Conservation (phyloP, 306 rosid genomes). For the Sicyos edulis region DNA sequence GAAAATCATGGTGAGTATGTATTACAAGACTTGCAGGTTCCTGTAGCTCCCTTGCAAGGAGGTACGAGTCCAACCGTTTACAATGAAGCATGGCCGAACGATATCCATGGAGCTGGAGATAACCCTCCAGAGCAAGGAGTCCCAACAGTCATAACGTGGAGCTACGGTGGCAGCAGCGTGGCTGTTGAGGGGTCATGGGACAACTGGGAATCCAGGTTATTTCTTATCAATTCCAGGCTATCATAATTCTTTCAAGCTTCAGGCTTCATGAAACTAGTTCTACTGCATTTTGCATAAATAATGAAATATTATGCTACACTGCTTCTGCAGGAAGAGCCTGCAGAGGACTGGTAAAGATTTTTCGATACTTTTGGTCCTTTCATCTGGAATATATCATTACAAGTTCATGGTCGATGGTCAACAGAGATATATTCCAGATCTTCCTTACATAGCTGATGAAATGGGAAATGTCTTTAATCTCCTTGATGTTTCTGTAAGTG, state of each 20-base stretch:
- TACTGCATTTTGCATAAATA: background rate
- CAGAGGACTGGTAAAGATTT: slow-evolving; percentile 86
- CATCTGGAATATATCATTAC: slow-evolving; percentile 77
- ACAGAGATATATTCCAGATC: slow-evolving; percentile 66
- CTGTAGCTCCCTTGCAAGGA: slow-evolving; percentile 66
- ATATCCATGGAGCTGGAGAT: slow-evolving; percentile 40
- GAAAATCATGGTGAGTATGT: slow-evolving; percentile 17
- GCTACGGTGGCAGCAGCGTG: slow-evolving; percentile 60
- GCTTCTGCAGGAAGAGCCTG: slow-evolving; percentile 50
- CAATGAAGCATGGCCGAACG: slow-evolving; percentile 49
- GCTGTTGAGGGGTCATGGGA: slow-evolving; percentile 95
- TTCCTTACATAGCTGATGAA: slow-evolving; percentile 65
- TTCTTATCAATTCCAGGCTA: slow-evolving; percentile 18
- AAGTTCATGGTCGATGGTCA: slow-evolving; percentile 80
- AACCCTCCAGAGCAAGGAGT: slow-evolving; percentile 57
- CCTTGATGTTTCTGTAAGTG: slow-evolving; percentile 69
- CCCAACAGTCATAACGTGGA: slow-evolving; percentile 81
- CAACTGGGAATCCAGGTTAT: slow-evolving; percentile 76
- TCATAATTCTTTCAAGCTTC: background rate
- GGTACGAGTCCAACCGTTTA: slow-evolving; percentile 46
- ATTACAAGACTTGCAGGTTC: slow-evolving; percentile 53
- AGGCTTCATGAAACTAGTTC: slow-evolving; percentile 11
- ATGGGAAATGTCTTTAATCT: slow-evolving; percentile 72
- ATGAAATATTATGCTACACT: background rate
- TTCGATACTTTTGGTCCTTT: slow-evolving; percentile 61